phyloP scores from a whole-genome alignment of 2,329 filamentous ascomycete species.

The Botryotinia globosa region DNA sequence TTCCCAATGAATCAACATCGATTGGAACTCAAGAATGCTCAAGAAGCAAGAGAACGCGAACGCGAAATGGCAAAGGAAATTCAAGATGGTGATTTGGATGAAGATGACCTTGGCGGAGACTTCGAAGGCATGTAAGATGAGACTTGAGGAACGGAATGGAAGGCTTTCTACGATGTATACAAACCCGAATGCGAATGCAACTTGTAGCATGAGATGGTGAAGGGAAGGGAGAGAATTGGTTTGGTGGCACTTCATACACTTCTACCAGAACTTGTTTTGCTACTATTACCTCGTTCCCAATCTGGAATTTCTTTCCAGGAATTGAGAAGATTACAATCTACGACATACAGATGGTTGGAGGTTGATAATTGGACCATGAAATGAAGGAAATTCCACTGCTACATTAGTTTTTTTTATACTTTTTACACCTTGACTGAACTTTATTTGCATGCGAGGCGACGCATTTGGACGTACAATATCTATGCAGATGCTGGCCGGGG shows the following conservation, averaged over 20 bases:
- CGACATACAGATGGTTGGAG: not conserved
- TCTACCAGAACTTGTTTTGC: slow-evolving; percentile 33
- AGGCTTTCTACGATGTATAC: slow-evolving; percentile 10
- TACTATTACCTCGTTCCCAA: slow-evolving; percentile 21
- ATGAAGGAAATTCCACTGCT: not conserved
- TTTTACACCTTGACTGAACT: not conserved
- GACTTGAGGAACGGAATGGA: not conserved
- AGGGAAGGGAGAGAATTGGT: slow-evolving; percentile 19
- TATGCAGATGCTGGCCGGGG: not conserved
- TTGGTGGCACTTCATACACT: slow-evolving; percentile 35
- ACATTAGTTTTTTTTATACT: slow-evolving; percentile 9
- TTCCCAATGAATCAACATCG: slow-evolving; percentile 99
- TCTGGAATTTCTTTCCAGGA: not conserved
- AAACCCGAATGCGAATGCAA: slow-evolving; percentile 13
- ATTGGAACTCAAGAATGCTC: slow-evolving; percentile 93
- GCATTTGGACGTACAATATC: slow-evolving; percentile 12
- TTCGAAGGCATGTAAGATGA: slow-evolving; percentile 84
- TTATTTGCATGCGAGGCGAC: slow-evolving; percentile 12
- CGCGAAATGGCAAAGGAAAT: slow-evolving; percentile 98
- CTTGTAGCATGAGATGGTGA: not conserved
- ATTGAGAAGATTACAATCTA: not conserved
- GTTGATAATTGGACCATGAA: not conserved
- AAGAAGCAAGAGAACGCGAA: slow-evolving; percentile 95
- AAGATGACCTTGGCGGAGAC: slow-evolving; percentile 91
- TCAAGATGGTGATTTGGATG: slow-evolving; percentile 93